A percentile compares a stretch with the other conserved stretches of the same genome.
phyloP scores from a whole-genome alignment of 345 rosid genomes.

The Conringia planisiliqua region DNA sequence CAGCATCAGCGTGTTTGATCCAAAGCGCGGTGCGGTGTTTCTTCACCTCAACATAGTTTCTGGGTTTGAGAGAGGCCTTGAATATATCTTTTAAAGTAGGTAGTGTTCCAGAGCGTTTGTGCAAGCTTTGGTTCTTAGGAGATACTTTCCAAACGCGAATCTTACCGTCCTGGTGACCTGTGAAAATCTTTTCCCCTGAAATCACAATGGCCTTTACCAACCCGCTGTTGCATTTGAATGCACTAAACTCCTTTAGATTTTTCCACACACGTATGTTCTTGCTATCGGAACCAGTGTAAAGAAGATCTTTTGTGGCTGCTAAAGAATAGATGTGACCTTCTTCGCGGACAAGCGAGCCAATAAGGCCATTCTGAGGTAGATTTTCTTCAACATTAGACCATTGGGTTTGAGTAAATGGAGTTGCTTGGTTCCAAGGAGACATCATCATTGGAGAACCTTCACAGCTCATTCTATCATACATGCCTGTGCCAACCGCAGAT shows the following conservation, averaged over 20 bases:
- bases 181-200: conserved; percentile 74
- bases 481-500: conserved; percentile 47
- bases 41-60: conserved; percentile 76
- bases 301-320: conserved; percentile 77
- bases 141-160: conserved; percentile 86
- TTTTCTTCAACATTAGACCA: conserved; percentile 50
- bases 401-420: conserved; percentile 43
- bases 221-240: conserved; percentile 89
- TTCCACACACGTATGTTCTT: conserved; percentile 98
- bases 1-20: conserved; percentile 92
- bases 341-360: conserved; percentile 86
- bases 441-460: conserved; percentile 92
- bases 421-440: conserved; percentile 94
- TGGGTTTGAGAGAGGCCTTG: conserved; percentile 78
- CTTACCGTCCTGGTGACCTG: conserved; percentile 95
- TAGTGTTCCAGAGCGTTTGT: conserved; percentile 73
- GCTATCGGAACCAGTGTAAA: conserved; percentile 94
- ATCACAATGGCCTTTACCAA: conserved; percentile 86
- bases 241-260: conserved; percentile 77
- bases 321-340: conserved; percentile 95
- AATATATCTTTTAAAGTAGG: conserved; percentile 86
- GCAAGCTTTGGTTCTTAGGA: conserved; percentile 58
- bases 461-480: conserved; percentile 65
- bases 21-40: conserved; percentile 67
- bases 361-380: conserved; percentile 55